phyloP scores from a whole-genome alignment of 768 basidiomycete species.

The Tylopilus felleus region DNA sequence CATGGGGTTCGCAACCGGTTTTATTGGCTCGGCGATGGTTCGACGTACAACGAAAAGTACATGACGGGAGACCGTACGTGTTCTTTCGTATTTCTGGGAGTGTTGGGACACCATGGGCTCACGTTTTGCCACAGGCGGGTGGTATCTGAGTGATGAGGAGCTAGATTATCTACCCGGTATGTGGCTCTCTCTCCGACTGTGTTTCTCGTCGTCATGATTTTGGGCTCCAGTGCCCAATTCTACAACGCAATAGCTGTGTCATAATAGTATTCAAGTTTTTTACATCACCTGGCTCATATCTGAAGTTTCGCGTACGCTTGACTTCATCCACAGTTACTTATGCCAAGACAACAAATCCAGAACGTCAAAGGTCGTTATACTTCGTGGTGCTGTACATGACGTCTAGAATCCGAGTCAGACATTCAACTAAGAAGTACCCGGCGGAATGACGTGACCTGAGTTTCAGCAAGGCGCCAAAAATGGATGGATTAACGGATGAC shows the following conservation, averaged over 20 bases:
- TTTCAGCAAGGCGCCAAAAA: too few species aligned
- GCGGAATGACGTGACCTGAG: too few species aligned
- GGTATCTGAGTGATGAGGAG: conserved; percentile 14
- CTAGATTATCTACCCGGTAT: conserved; percentile 14
- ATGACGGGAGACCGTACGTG: conserved; percentile 36
- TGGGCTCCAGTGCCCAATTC: neutral
- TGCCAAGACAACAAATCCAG: too few species aligned
- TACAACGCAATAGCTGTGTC: neutral
- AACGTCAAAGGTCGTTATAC: too few species aligned
- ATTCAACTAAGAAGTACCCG: too few species aligned
- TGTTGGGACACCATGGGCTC: neutral
- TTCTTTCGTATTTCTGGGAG: too few species aligned
- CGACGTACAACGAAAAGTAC: conserved; percentile 49
- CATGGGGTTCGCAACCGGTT: conserved; percentile 46
- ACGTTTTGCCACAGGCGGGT: conserved; percentile 6
- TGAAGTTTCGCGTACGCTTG: too few species aligned
- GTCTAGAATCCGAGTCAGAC: too few species aligned
- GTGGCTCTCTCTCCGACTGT: neutral
- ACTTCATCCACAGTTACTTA: too few species aligned
- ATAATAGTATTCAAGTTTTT: neutral
- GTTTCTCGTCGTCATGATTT: neutral
- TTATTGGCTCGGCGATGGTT: conserved; percentile 61
- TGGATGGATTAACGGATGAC: too few species aligned
- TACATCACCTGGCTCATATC: too few species aligned
- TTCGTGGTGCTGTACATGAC: neutral